Base-by-base conservation (phyloP, 164 flowering plant genomes). In the Amborella trichopoda region DNA sequence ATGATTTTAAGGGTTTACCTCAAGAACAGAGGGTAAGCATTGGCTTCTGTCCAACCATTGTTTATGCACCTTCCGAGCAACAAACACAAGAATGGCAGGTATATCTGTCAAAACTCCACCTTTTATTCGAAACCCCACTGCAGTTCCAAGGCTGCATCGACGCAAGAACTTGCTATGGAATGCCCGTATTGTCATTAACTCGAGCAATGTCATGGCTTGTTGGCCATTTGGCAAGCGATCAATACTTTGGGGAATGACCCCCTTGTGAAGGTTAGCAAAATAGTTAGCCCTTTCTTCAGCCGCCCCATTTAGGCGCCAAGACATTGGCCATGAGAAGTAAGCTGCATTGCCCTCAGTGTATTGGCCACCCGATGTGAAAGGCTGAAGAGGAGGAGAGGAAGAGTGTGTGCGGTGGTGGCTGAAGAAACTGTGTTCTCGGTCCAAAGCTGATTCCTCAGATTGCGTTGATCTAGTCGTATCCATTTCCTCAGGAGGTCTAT, bases 81-180 rank as follows among this genome's bases (percentile, higher is more conserved):
- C 97, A 64, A 88, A 88, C 26, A 88, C 94, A 58, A 88, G 88
- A 64, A 88, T 83, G 23, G 96, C 96, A 14, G 96, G 96, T 56
- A 73, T 73, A 38, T 80, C 77, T 8, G 97, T 88, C 68, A 88
- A 63, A 10, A 65, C 56, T 46, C 94, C 97, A 44, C 51, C 61
- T 32, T 71, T 70, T 40, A 88, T 88, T 8, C 97, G 74, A 60
- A 84, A 81, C 22, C 97, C 97, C 53, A 88, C 68, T 37, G 97
- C 97, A 0, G 97, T 84, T 4, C 94, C 97, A 47, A 88, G 89
- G 58, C 91, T 88, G 55, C 62, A 78, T 21, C 72, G 80, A 6
- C 93, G 81, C 76, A 88, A 71, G 17, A 71, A 70, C 69, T 81
- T 85, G 74, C 97, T 88, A 43, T 88, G 97, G 58, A 84, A 88